Conservation (phyloP, 495 filamentous ascomycete genomes). For the Tuber umbilicatum region DNA sequence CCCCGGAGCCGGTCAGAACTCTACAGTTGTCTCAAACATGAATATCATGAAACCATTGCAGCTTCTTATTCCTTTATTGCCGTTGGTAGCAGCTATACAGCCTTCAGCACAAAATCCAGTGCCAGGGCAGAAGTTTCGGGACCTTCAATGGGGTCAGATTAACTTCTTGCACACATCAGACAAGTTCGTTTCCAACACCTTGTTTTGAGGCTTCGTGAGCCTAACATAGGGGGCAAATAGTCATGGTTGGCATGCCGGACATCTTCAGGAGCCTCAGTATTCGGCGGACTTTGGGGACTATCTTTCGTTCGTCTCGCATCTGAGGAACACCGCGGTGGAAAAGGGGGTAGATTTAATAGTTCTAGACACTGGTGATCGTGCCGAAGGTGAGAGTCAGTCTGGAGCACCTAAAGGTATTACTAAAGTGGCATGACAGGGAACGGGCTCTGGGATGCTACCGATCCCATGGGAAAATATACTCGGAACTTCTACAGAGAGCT, state of each 20-base stretch:
- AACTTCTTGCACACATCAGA: constrained; percentile 62
- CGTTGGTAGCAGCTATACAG: constrained; percentile 54
- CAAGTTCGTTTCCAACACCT: constrained; percentile 19
- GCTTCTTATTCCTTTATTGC: constrained; percentile 19
- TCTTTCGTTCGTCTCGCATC: constrained; percentile 78
- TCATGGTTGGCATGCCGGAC: constrained; percentile 92
- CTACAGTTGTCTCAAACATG: neutral
- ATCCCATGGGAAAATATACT: constrained; percentile 79
- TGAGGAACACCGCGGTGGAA: constrained; percentile 69
- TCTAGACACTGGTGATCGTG: constrained; percentile 86
- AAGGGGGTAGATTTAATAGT: constrained; percentile 76
- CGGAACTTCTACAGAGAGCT: constrained; percentile 79
- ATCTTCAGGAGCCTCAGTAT: constrained; percentile 85
- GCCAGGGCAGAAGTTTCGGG: constrained; percentile 64
- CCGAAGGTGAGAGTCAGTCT: constrained; percentile 54
- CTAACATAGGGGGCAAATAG: constrained; percentile 51
- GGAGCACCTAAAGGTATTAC: neutral
- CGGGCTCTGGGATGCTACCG: constrained; percentile 86
- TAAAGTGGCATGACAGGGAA: constrained; percentile 50
- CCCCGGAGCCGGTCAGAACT: neutral
- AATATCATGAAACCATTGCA: constrained; percentile 16
- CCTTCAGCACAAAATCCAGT: constrained; percentile 74
- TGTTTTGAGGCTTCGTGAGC: constrained; percentile 2
- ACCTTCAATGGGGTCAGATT: constrained; percentile 80
- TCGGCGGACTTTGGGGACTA: constrained; percentile 98